A percentile compares a stretch with the other conserved stretches of the same genome.
Evolutionary conservation across 1,139 yeast genomes (phyloP).

Genomic region (Yamadazyma taylorii): DNA sequence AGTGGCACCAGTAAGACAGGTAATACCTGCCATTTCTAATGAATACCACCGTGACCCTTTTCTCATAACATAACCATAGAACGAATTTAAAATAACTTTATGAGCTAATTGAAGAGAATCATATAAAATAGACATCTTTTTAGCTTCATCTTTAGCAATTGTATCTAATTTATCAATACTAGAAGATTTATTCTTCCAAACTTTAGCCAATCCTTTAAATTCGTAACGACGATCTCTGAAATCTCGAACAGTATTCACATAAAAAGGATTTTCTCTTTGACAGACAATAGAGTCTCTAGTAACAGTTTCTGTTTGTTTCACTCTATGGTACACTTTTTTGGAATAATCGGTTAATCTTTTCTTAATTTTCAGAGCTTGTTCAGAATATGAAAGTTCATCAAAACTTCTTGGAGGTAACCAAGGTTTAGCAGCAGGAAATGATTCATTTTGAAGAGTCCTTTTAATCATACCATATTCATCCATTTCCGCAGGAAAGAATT

Average conservation of each 20-base stretch:
- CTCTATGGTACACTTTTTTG: constrained; percentile 77
- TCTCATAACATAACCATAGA: constrained; percentile 98
- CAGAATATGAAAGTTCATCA: constrained; percentile 73
- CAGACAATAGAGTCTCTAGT: constrained; percentile 94
- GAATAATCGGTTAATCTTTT: constrained; percentile 85
- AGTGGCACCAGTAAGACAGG: constrained; percentile 96
- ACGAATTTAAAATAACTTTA: constrained; percentile 93
- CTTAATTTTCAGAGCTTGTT: constrained; percentile 75
- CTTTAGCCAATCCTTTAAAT: constrained; percentile 89
- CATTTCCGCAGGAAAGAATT: constrained; percentile 85
- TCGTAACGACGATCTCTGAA: constrained; percentile 97
- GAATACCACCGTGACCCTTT: constrained; percentile 99
- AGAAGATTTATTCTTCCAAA: constrained; percentile 83
- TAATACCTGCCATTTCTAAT: constrained; percentile 99
- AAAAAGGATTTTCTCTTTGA: constrained; percentile 96
- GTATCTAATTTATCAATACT: constrained; percentile 53
- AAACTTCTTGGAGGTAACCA: constrained; percentile 60
- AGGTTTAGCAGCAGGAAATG: constrained; percentile 64
- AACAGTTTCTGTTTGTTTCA: constrained; percentile 78
- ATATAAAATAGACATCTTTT: constrained; percentile 89
- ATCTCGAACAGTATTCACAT: constrained; percentile 89
- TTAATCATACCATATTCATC: constrained; percentile 91
- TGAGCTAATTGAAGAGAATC: constrained; percentile 97
- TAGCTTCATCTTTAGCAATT: constrained; percentile 75
- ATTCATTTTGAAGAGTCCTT: constrained; percentile 76